Percentiles rank a stretch among this genome's conserved stretches.
phyloP scores from a whole-genome alignment of 805 yeast genomes.

The Zygoascus ofunaensis region DNA sequence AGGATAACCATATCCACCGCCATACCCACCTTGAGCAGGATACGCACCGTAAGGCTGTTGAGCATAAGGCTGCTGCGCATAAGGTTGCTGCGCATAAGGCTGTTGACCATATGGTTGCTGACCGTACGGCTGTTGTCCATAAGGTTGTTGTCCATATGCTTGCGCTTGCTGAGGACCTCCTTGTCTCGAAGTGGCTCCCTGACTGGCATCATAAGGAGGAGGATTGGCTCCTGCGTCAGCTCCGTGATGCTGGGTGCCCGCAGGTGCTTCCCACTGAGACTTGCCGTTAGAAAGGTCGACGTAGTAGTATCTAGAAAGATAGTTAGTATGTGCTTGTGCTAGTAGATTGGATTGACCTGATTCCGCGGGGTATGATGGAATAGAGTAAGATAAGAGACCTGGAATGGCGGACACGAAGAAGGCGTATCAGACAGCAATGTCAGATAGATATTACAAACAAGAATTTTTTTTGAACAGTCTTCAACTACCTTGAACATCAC shows the following conservation, averaged over 20 bases:
- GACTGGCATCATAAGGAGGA: not conserved
- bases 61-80: constrained; percentile 12
- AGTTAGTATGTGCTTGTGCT: constrained; percentile 37
- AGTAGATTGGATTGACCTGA: too few relatives aligned
- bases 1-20: constrained; percentile 7
- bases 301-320: constrained; percentile 72
- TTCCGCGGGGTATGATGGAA: too few relatives aligned
- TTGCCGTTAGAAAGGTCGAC: constrained; percentile 63
- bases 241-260: constrained; percentile 18
- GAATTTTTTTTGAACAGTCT: too few relatives aligned
- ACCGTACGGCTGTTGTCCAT: too few relatives aligned
- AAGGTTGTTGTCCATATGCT: not conserved
- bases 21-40: constrained; percentile 1
- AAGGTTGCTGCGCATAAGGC: too few relatives aligned
- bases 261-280: constrained; percentile 92
- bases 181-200: not conserved
- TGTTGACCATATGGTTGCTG: too few relatives aligned
- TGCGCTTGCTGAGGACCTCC: not conserved
- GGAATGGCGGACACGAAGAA: too few relatives aligned
- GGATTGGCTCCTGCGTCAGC: not conserved
- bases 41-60: constrained; percentile 1
- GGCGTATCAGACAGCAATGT: too few relatives aligned
- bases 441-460: too few relatives aligned
- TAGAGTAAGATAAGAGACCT: too few relatives aligned
- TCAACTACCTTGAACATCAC: too few relatives aligned